These are phyloP conservation scores for Kockiozyma suomiensis DNA, from an alignment of 805 yeast genomes.

Conservation along the genomic window DNA sequence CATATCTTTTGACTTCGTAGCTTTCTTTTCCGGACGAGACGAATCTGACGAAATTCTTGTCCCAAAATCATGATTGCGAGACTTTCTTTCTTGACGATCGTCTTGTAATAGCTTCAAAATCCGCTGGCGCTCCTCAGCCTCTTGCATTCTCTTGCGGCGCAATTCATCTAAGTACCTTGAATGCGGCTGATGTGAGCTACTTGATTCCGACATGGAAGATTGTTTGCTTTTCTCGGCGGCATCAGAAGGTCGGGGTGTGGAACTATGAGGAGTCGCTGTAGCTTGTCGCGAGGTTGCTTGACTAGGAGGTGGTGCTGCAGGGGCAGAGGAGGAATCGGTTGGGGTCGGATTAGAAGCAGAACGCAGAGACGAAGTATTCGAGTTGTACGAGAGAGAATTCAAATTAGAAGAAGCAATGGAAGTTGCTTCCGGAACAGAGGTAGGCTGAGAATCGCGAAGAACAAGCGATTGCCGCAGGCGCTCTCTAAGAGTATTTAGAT, in stretches of 20 bases:
- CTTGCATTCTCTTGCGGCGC: slow-evolving; percentile 44
- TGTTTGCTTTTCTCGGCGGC: slow-evolving; percentile 4
- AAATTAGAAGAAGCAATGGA: neutral
- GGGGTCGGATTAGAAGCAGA: neutral
- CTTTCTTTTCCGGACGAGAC: slow-evolving; percentile 4
- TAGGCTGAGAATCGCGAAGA: neutral
- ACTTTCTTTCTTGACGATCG: slow-evolving; percentile 54
- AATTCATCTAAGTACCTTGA: slow-evolving; percentile 47
- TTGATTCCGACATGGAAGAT: neutral
- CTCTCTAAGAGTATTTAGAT: slow-evolving; percentile 1
- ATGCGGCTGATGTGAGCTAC: slow-evolving; percentile 5
- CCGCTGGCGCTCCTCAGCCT: slow-evolving; percentile 57
- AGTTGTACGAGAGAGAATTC: neutral
- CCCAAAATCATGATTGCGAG: slow-evolving; percentile 29
- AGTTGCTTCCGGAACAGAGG: neutral
- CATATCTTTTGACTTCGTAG: slow-evolving; percentile 2
- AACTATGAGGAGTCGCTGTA: neutral
- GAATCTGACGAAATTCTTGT: slow-evolving; percentile 28
- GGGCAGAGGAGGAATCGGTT: neutral
- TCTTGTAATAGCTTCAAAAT: slow-evolving; percentile 55
- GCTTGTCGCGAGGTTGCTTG: neutral
- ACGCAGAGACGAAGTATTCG: neutral
- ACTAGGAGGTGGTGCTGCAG: neutral
- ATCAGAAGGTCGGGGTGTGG: neutral
- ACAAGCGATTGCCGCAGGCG: slow-evolving; percentile 2